Evolutionary conservation across 345 rosid genomes (phyloP).

Genomic region (Rhodamnia rubescens): DNA sequence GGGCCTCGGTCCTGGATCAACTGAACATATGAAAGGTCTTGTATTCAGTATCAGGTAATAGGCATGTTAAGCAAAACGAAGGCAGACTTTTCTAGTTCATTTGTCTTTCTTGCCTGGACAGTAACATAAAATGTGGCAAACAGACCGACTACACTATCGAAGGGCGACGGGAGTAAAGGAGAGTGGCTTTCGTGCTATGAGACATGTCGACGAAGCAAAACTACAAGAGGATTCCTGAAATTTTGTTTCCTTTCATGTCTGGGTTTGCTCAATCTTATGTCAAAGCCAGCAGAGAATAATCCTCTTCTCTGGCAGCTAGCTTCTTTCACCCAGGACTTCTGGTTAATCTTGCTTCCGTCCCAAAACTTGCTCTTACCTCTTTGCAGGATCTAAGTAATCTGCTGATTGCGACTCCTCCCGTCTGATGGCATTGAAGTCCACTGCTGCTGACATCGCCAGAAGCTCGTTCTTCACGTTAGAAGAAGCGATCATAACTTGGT

Average conservation of each 20-base stretch:
- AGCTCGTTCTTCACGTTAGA: background rate
- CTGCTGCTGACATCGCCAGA: background rate
- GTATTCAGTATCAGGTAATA: background rate
- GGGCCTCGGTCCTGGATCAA: background rate
- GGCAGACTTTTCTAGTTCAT: background rate
- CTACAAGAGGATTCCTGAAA: too few species aligned
- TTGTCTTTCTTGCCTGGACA: background rate
- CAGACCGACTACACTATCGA: background rate
- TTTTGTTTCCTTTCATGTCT: too few species aligned
- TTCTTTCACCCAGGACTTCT: too few species aligned
- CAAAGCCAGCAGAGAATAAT: too few species aligned
- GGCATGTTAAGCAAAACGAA: background rate
- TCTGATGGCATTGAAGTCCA: background rate
- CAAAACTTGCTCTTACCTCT: too few species aligned
- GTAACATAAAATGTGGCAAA: background rate
- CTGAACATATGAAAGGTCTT: background rate
- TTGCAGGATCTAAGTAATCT: background rate
- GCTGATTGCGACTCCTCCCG: background rate
- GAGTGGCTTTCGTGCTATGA: background rate
- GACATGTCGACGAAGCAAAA: too few species aligned
- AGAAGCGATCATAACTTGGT: background rate
- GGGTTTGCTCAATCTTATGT: too few species aligned
- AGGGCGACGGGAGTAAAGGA: background rate
- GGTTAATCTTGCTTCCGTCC: too few species aligned
- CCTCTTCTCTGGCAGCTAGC: too few species aligned